These are phyloP conservation scores for Hevea brasiliensis DNA, from an alignment of 345 rosid species.

Conservation along the genomic window DNA sequence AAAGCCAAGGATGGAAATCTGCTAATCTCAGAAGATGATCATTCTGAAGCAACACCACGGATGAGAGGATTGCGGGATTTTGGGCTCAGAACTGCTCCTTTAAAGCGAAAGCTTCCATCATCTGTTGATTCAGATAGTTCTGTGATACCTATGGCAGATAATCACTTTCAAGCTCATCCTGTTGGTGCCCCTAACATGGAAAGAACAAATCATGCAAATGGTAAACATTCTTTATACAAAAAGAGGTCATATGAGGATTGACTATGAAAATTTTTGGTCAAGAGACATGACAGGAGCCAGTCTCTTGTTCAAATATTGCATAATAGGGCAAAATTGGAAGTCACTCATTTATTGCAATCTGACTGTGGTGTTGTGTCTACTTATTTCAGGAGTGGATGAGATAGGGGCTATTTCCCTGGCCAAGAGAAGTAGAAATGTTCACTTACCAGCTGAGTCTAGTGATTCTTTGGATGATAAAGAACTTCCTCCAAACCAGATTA, in stretches of 20 bases:
- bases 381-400: conserved; percentile 59
- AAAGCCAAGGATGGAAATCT: conserved; percentile 35
- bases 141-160: conserved; percentile 40
- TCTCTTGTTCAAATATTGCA: conserved; percentile 25
- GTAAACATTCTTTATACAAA: conserved; percentile 46
- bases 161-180: conserved; percentile 45
- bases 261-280: conserved; percentile 10
- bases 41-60: conserved; percentile 54
- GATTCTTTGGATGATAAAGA: conserved; percentile 59
- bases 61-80: conserved; percentile 92
- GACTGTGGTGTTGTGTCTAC: conserved; percentile 27
- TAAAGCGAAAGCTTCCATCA: conserved; percentile 54
- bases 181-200: conserved; percentile 50
- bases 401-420: conserved; percentile 43
- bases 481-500: conserved; percentile 41
- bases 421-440: conserved; percentile 60
- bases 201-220: conserved; percentile 44
- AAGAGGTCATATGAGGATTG: conserved; percentile 18
- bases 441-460: conserved; percentile 49
- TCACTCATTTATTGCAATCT: conserved; percentile 26
- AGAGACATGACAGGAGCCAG: conserved; percentile 24
- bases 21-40: conserved; percentile 40
- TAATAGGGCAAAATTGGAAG: conserved; percentile 16
- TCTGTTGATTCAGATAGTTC: conserved; percentile 50
- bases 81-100: conserved; percentile 58